These are phyloP conservation scores for Ogataea dorogensis DNA, from an alignment of 805 yeast genomes.

Conservation along the genomic window DNA sequence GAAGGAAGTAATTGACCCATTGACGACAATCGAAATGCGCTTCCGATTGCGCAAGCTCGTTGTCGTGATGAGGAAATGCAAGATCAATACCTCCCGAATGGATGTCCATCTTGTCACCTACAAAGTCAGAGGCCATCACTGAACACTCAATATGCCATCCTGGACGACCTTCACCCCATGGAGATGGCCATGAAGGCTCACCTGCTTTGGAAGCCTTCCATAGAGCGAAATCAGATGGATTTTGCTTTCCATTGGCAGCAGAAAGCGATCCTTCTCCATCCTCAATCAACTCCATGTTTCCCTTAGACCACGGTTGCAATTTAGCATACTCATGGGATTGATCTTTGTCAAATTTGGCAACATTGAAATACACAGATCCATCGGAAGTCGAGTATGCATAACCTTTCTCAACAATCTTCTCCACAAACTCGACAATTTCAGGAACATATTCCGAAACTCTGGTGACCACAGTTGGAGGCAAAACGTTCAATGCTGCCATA, in stretches of 20 bases:
- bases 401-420: conserved; percentile 71
- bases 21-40: conserved; percentile 86
- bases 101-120: conserved; percentile 83
- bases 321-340: conserved; percentile 86
- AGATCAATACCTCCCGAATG: conserved; percentile 97
- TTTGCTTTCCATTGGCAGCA: conserved; percentile 57
- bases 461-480: conserved; percentile 82
- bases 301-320: conserved; percentile 97
- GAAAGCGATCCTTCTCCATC: conserved; percentile 92
- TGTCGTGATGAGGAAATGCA: conserved; percentile 99
- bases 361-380: conserved; percentile 96
- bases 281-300: conserved; percentile 75
- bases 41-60: conserved; percentile 95
- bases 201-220: conserved; percentile 98
- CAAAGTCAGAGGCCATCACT: conserved; percentile 92
- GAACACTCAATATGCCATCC: conserved; percentile 99
- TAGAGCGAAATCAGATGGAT: conserved; percentile 85
- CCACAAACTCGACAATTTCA: conserved; percentile 80
- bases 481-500: conserved; percentile 80
- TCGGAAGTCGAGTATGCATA: conserved; percentile 81
- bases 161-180: conserved; percentile 97
- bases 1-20: conserved; percentile 97
- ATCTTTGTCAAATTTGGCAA: conserved; percentile 70
- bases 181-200: conserved; percentile 93
- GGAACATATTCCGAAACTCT: conserved; percentile 96